Evolutionary conservation across 108 stramenopile genomes (phyloP).

Genomic region (Nannochloropsis granulata): DNA sequence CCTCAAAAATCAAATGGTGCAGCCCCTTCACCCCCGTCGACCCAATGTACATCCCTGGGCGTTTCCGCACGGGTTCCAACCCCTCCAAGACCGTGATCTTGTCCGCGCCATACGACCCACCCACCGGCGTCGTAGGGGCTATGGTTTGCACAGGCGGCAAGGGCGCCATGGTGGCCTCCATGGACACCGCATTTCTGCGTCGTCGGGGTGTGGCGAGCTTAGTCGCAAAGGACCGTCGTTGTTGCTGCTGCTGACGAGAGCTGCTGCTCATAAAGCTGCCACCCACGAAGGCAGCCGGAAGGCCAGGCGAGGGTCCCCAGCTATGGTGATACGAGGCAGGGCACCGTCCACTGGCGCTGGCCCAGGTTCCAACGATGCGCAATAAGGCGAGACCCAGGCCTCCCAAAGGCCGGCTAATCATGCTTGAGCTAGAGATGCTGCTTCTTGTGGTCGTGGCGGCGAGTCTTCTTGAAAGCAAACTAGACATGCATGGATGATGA

Average conservation of each 20-base stretch:
- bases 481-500: background rate
- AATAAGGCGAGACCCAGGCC: background rate
- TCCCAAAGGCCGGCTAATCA: background rate
- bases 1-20: conserved; percentile 88
- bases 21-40: conserved; percentile 76
- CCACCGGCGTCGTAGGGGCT: background rate
- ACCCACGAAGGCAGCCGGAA: background rate
- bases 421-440: background rate
- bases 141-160: background rate
- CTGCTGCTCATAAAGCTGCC: background rate
- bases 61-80: conserved; percentile 81
- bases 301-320: background rate
- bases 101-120: conserved; percentile 55
- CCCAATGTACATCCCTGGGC: conserved; percentile 87
- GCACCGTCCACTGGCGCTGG: background rate
- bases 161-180: background rate
- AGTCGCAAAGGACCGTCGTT: background rate
- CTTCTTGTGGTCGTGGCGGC: background rate
- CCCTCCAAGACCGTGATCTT: conserved; percentile 89
- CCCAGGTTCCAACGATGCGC: background rate
- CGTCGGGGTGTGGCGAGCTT: background rate
- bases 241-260: background rate
- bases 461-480: background rate
- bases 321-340: too few relatives aligned
- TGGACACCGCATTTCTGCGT: background rate